Evolutionary conservation across 2,329 filamentous ascomycete species (phyloP).

Genomic region (Akanthomyces dipterigenus): DNA sequence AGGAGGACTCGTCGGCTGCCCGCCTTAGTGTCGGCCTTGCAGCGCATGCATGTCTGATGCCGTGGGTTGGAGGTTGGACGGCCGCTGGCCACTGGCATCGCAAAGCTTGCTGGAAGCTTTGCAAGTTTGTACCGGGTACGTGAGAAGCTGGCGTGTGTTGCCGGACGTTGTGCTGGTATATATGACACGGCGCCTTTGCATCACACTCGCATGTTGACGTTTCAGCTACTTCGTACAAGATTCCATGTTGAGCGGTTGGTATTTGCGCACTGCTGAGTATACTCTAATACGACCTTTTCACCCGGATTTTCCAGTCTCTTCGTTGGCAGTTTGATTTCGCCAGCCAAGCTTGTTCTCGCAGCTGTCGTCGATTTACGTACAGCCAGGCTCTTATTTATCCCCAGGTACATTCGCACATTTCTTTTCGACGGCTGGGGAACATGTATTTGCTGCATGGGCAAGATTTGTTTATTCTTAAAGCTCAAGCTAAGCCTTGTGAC

Average conservation of each 20-base stretch:
- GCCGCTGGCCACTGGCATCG: not conserved
- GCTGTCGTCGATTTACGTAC: not conserved
- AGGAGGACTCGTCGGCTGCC: not conserved
- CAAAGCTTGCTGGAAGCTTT: not conserved
- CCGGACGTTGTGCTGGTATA: not conserved
- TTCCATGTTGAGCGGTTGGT: not conserved
- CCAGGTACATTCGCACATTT: too few relatives aligned
- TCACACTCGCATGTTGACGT: not conserved
- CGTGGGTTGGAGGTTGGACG: not conserved
- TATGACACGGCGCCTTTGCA: not conserved
- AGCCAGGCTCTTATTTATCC: not conserved
- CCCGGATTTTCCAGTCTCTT: not conserved
- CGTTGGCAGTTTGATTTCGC: not conserved
- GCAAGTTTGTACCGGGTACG: not conserved
- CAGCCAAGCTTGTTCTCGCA: not conserved
- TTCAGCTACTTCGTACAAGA: not conserved
- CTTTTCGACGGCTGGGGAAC: too few relatives aligned
- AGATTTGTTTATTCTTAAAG: too few relatives aligned
- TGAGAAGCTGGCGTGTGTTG: not conserved
- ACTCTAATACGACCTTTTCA: not conserved
- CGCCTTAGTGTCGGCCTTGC: not conserved
- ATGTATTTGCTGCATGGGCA: too few relatives aligned
- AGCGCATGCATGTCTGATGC: not conserved
- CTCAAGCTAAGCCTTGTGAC: too few relatives aligned
- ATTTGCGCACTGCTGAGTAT: not conserved